Evolutionary conservation across 441 rosid genomes (phyloP), one percentile per base, ranked within the genome.

Genomic region (Bocquillonia castaneifolia): DNA sequence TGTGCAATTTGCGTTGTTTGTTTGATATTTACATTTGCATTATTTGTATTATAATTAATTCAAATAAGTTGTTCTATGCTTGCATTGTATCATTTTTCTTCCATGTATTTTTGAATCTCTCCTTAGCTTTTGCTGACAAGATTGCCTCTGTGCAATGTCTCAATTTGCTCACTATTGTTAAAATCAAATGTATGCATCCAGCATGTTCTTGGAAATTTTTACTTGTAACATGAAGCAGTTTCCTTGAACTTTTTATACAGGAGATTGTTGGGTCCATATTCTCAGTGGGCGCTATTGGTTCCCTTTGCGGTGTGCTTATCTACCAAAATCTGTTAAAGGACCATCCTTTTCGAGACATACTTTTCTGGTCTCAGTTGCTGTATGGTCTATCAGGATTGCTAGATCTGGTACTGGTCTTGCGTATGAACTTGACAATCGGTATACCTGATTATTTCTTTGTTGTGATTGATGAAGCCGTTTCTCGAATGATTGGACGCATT

Each of bases 401-500:
- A n/a, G 95, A 89, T 75, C 62, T 89, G 74, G 67, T 85, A 42
- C 64, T 87, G 51, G 88, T 87, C 36, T 72, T 83, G 77, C 86
- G 92, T 34, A 18, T 89, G 53, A 89, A 85, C 78, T 50, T 78
- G 78, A 85, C 77, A 76, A 51, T 84, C 0, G 85, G 89, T 57
- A 60, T 89, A 32, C 96, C 92, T 7, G 91, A 87, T 80, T 87
- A 84, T 71, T 66, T 81, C 59, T 87, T 89, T 54, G 84, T 80
- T 17, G 92, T 87, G 67, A 74, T 87, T 23, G 96, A 85, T 45
- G 92, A 84, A 74, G 79, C 76, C 15, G 64, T 79, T 63, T 74
- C 89, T 34, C 73, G 66, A 67, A 75, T 89, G 85, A 74, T 89
- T 64, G 76, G 84, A 44, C 84, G 88, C 54, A 72, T 89, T 39